Percentiles rank a stretch among this genome's conserved stretches.
Evolutionary conservation across 305 asterid genomes (phyloP).

Genomic region (Fraxinus nigra): DNA sequence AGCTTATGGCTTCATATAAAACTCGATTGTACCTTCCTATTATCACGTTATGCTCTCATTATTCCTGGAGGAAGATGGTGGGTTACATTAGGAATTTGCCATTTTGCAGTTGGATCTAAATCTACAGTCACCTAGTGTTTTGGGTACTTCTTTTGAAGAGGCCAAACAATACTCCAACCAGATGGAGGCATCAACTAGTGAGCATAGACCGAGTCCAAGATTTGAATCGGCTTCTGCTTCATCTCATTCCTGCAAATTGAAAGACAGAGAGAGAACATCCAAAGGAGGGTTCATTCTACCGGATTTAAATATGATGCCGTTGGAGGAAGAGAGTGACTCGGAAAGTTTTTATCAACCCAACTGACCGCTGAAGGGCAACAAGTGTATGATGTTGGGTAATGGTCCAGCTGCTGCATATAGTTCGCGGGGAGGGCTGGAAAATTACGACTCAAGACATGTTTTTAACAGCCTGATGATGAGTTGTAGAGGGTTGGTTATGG

Average conservation of each 20-base stretch:
- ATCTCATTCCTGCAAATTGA: conserved; percentile 6
- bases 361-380: neutral
- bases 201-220: neutral
- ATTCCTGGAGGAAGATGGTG: neutral
- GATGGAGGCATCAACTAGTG: conserved; percentile 18
- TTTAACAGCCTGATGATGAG: neutral
- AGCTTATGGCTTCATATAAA: neutral
- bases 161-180: neutral
- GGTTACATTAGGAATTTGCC: neutral
- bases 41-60: neutral
- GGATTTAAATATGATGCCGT: conserved; percentile 34
- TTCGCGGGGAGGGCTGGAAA: neutral
- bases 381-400: neutral
- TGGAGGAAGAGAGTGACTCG: conserved; percentile 26
- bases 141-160: neutral
- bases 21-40: neutral
- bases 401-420: neutral
- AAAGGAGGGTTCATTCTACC: conserved; percentile 32
- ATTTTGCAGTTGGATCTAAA: conserved; percentile 34
- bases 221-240: conserved; percentile 13
- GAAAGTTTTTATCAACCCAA: conserved; percentile 8
- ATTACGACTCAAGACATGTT: neutral
- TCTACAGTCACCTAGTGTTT: conserved; percentile 5
- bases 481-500: neutral
- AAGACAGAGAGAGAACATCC: neutral